Evolutionary conservation across 2,329 filamentous ascomycete species (phyloP), one percentile per base, ranked within the genome.

Genomic region (Fonsecaea nubica): DNA sequence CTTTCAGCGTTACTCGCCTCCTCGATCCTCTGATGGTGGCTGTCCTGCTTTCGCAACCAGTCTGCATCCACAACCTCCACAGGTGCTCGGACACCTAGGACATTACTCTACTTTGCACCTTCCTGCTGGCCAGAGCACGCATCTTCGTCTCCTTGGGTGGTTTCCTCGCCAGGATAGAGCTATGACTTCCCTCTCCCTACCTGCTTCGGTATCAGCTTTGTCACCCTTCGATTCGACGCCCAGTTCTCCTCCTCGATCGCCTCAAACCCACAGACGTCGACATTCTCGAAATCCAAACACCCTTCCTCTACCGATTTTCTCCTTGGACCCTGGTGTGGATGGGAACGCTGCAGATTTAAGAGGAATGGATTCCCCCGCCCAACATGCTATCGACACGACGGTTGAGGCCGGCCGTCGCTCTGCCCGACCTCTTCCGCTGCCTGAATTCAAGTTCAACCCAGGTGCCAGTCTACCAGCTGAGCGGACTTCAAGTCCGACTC

Each of bases 81-180:
- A 65, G 69, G 66, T 71, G 69, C 67, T 53, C 59, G 69, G 65
- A 64, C 69, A 63, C 68, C 69, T 67, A 35, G 45, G 50, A 60
- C 50, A 21, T 18, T 15, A 50, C 45, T 45, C 25, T 52, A 53
- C 54, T 48, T 63, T 57, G 67, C 61, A 58, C 64, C 64, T 67
- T 59, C 69, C 69, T 69, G 66, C 69, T 69, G 69, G 69, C 62
- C 66, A 69, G 66, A 64, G 36, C 55, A 64, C 33, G 50, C 59
- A 53, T 52, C 45, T 21, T 40, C 48, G 45, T 35, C 32, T 52
- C 53, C 18, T 64, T 55, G 62, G 65, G 65, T 63, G 68, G 50
- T 78, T 76, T 79, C 84, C 85, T 79, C 88, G 86, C 9, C 40
- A 42, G 18, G 15, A 42, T 76, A 86, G 86, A 75, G 90, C 65